phyloP scores from a whole-genome alignment of 441 rosid species.

The Breynia disticha region DNA sequence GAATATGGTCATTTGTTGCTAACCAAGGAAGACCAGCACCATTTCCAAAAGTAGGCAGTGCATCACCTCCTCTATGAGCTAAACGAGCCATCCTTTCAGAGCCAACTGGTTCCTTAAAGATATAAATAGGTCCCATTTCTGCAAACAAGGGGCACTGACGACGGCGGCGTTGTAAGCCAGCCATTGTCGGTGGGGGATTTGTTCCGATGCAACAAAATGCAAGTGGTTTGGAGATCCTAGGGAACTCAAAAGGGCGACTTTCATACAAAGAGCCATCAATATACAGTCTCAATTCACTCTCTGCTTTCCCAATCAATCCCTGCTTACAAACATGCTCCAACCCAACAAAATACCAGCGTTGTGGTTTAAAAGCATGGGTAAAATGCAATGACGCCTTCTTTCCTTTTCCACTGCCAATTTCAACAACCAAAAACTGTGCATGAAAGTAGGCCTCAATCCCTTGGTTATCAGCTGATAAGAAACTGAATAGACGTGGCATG shows the following conservation, averaged over 20 bases:
- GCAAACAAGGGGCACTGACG: constrained; percentile 99
- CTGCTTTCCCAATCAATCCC: constrained; percentile 84
- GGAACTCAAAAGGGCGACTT: constrained; percentile 91
- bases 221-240: constrained; percentile 91
- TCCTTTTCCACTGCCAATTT: constrained; percentile 89
- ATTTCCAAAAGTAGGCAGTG: constrained; percentile 80
- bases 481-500: constrained; percentile 98
- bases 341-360: constrained; percentile 97
- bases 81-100: constrained; percentile 83
- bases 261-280: constrained; percentile 94
- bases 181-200: constrained; percentile 97
- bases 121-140: constrained; percentile 98
- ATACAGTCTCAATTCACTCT: constrained; percentile 85
- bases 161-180: constrained; percentile 96
- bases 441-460: constrained; percentile 98
- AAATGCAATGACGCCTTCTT: constrained; percentile 95
- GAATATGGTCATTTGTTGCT: constrained; percentile 64
- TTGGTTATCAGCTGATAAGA: constrained; percentile 94
- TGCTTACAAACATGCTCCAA: constrained; percentile 85
- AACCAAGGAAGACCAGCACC: constrained; percentile 99
- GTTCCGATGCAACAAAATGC: constrained; percentile 99
- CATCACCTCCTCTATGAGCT: constrained; percentile 96
- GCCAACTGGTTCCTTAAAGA: constrained; percentile 94
- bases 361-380: constrained; percentile 99
- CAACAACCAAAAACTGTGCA: constrained; percentile 98